These are phyloP conservation scores for Pseudogymnoascus sp. DNA, from an alignment of 2,329 filamentous ascomycete species.

Conservation along the genomic window DNA sequence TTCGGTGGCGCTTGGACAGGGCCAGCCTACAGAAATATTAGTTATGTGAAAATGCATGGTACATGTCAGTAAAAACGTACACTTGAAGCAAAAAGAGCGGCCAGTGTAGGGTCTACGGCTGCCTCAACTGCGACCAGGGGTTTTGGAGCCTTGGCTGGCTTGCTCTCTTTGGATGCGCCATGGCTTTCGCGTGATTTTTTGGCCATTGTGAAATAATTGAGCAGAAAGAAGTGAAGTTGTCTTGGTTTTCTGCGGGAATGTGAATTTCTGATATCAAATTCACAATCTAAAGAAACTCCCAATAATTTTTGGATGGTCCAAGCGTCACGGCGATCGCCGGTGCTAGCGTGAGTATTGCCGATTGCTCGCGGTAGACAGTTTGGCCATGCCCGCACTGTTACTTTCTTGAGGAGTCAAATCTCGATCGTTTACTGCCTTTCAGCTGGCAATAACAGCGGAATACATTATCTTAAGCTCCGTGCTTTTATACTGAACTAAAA, in stretches of 20 bases:
- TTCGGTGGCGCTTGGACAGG: slow-evolving; percentile 29
- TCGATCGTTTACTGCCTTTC: slow-evolving; percentile 1
- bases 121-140: slow-evolving; percentile 31
- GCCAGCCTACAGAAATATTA: slow-evolving; percentile 24
- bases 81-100: slow-evolving; percentile 63
- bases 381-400: slow-evolving; percentile 6
- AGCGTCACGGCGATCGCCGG: slow-evolving; percentile 9
- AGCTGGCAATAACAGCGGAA: slow-evolving; percentile 7
- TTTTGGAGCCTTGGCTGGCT: slow-evolving; percentile 20
- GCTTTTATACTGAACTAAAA: neutral
- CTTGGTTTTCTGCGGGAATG: neutral
- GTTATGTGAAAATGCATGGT: neutral
- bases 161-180: slow-evolving; percentile 16
- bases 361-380: slow-evolving; percentile 8
- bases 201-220: slow-evolving; percentile 20
- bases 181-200: slow-evolving; percentile 23
- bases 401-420: slow-evolving; percentile 5
- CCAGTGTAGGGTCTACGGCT: slow-evolving; percentile 58
- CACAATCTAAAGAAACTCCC: slow-evolving; percentile 8
- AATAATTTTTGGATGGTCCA: slow-evolving; percentile 9
- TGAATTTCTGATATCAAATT: slow-evolving; percentile 10
- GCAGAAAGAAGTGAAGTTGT: slow-evolving; percentile 3
- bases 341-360: slow-evolving; percentile 6
- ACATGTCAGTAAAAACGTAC: slow-evolving; percentile 40
- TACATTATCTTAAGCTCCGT: neutral